Evolutionary conservation across 1,284 basidiomycete species (phyloP), one percentile per base, ranked within the genome.

Genomic region (Ustilago vetiveriae): DNA sequence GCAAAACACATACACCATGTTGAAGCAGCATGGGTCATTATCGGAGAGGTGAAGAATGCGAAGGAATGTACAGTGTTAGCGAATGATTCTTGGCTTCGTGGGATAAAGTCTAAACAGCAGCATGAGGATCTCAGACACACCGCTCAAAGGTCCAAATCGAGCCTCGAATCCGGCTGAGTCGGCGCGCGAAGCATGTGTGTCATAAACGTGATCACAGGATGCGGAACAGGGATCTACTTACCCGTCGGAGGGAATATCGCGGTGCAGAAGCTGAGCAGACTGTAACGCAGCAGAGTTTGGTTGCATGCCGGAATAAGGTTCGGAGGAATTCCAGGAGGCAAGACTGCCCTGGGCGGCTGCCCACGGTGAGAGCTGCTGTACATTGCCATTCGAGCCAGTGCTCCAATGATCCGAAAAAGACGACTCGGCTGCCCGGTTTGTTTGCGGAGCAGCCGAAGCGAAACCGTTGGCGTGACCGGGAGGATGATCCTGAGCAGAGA

Each of bases 231-330:
- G 35, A 23, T 27, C 10, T 26, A 40, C 59, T 62, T 43, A 62
- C 59, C 52, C 55, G 37, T 48, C 46, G 11, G 46, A 27, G 1
- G 47, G 46, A 24, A 23, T 21, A 21, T 43, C 36, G 32, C 47
- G 42, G 23, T 54, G 37, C n/a, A 43, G 29, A 26, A 26, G 37
- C 13, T 26, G 30, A 24, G 22, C 14, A n/a, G 33, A 21, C 7
- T 44, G 36, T n/a, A 23, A 27, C 13, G 41, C 26, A 10, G 26
- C 17, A 17, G 11, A 23, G 21, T 24, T 48, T n/a, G 46, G 38
- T 38, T 62, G 59, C 59, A 50, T 43, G 35, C 39, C 39, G 21
- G 51, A 33, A 54, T 50, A 54, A 54, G 52, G 52, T 46, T 55
- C 50, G 42, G 21, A 32, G 6, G 29, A 19, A 33, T 64, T 47